A percentile compares a stretch with the other conserved stretches of the same genome.
phyloP scores from a whole-genome alignment of 1,284 basidiomycete genomes.

The Ceratobasidium papillatum region DNA sequence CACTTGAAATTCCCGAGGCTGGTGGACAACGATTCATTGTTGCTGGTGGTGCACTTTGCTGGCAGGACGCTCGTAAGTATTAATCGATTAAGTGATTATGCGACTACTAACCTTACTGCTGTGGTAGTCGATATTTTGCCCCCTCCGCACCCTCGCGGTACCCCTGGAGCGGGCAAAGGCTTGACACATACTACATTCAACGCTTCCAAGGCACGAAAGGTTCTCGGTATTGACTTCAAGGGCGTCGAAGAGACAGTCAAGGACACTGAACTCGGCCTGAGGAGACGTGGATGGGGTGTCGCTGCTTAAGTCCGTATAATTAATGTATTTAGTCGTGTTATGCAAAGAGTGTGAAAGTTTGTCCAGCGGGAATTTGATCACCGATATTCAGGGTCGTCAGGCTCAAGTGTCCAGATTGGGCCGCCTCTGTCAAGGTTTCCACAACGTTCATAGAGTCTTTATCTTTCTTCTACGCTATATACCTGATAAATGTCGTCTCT shows the following conservation, averaged over 20 bases:
- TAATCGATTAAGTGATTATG: background rate
- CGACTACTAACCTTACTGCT: background rate
- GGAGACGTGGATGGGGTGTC: slow-evolving; percentile 52
- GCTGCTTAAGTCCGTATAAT: slow-evolving; percentile 7
- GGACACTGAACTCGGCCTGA: slow-evolving; percentile 58
- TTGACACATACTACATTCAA: slow-evolving; percentile 51
- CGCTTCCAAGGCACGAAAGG: slow-evolving; percentile 54
- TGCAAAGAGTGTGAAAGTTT: slow-evolving; percentile 13
- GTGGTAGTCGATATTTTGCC: slow-evolving; percentile 28
- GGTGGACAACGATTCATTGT: slow-evolving; percentile 44
- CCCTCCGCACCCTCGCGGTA: slow-evolving; percentile 46
- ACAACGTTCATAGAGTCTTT: slow-evolving; percentile 37
- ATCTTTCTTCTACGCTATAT: slow-evolving; percentile 34
- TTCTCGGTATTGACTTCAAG: slow-evolving; percentile 60
- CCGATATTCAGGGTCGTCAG: slow-evolving; percentile 40
- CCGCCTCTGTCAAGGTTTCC: slow-evolving; percentile 31
- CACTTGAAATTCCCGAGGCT: slow-evolving; percentile 50
- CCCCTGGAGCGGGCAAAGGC: slow-evolving; percentile 54
- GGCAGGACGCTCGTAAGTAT: slow-evolving; percentile 36
- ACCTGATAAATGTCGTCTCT: slow-evolving; percentile 40
- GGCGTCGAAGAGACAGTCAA: slow-evolving; percentile 56
- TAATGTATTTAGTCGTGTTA: slow-evolving; percentile 28
- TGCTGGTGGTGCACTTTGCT: slow-evolving; percentile 35
- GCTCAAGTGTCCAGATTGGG: slow-evolving; percentile 22
- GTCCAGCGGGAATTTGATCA: slow-evolving; percentile 30